A percentile compares a stretch with the other conserved stretches of the same genome.
Evolutionary conservation across 768 basidiomycete species (phyloP).

Genomic region (Suillus alpinus): DNA sequence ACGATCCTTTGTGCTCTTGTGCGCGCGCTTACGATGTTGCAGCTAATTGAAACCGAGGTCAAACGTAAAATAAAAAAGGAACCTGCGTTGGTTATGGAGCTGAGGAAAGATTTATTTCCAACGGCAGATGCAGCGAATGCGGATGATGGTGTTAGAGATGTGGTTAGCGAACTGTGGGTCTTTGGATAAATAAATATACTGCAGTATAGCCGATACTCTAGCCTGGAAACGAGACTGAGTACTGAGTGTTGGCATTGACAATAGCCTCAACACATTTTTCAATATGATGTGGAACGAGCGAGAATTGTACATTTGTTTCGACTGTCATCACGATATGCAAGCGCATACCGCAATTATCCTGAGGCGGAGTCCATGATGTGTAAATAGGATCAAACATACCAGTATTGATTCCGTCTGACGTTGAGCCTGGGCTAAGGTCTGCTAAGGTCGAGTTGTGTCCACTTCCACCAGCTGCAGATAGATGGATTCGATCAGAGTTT

Average conservation of each 20-base stretch:
- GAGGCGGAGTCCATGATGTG: neutral
- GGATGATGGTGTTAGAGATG: slow-evolving; percentile 22
- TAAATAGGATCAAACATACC: slow-evolving; percentile 1
- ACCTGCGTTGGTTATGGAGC: slow-evolving; percentile 52
- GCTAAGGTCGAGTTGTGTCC: neutral
- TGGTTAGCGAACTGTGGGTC: slow-evolving; percentile 47
- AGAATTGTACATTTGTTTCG: too few species aligned
- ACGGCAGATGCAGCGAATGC: slow-evolving; percentile 23
- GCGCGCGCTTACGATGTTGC: slow-evolving; percentile 9
- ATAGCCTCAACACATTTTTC: too few species aligned
- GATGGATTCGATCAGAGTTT: slow-evolving; percentile 34
- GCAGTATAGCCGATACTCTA: neutral
- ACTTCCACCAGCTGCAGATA: neutral
- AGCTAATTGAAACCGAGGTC: slow-evolving; percentile 87
- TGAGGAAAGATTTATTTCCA: slow-evolving; percentile 29
- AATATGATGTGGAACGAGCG: too few species aligned
- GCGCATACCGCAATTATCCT: neutral
- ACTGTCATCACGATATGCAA: neutral
- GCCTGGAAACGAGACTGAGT: neutral
- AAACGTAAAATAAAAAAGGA: slow-evolving; percentile 80
- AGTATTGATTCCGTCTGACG: slow-evolving; percentile 1
- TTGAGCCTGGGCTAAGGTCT: neutral
- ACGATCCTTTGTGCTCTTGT: neutral
- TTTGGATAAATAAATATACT: slow-evolving; percentile 28
- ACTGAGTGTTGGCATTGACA: neutral